Percentiles rank a stretch among this genome's conserved stretches.
phyloP scores from a whole-genome alignment of 768 basidiomycete genomes.

The Auriscalpium orientale region DNA sequence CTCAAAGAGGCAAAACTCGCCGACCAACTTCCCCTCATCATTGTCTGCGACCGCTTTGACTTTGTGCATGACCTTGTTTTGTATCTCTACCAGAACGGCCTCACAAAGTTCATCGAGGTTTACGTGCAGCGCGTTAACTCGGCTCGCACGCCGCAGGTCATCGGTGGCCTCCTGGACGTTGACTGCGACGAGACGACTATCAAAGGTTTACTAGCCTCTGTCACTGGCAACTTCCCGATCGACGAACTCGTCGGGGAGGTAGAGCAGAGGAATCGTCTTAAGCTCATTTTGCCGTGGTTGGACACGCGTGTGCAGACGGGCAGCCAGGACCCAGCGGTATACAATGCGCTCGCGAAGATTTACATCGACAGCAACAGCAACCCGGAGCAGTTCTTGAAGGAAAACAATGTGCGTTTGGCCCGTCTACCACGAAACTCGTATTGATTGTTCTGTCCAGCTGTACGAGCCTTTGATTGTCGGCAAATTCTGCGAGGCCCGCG shows the following conservation, averaged over 20 bases:
- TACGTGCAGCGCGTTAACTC: conserved; percentile 99
- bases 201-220: conserved; percentile 88
- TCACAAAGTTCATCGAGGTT: conserved; percentile 98
- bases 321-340: conserved; percentile 87
- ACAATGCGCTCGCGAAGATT: conserved; percentile 98
- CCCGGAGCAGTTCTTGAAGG: conserved; percentile 95
- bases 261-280: conserved; percentile 91
- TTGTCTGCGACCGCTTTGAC: conserved; percentile 99
- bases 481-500: conserved; percentile 98
- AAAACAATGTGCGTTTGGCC: conserved; percentile 75
- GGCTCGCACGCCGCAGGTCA: conserved; percentile 90
- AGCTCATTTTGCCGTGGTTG: conserved; percentile 96
- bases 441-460: conserved; percentile 40
- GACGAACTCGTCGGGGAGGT: conserved; percentile 97
- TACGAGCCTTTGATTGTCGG: conserved; percentile 97
- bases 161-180: conserved; percentile 94
- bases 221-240: conserved; percentile 95
- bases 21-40: conserved; percentile 97
- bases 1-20: conserved; percentile 95
- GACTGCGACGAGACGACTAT: conserved; percentile 96
- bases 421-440: background rate
- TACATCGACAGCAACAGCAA: conserved; percentile 99
- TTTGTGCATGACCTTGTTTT: conserved; percentile 98
- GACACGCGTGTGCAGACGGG: conserved; percentile 91
- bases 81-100: conserved; percentile 96